Evolutionary conservation across 495 filamentous ascomycete genomes (phyloP).

Genomic region (Antarctomyces pellizariae): DNA sequence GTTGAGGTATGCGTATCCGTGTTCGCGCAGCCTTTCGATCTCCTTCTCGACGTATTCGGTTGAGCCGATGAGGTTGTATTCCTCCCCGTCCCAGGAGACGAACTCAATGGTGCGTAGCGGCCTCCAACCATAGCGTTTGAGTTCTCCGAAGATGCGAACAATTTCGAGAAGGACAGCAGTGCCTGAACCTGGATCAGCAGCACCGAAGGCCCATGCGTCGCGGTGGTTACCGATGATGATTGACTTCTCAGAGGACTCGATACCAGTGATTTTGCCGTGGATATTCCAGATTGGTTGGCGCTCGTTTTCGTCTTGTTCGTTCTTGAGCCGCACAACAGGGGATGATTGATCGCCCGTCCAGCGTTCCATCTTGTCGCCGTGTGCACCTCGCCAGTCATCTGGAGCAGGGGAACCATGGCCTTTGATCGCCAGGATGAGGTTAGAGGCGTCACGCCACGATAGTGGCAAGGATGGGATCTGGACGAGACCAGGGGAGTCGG

Average conservation of each 20-base stretch:
- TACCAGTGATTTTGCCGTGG: conserved; percentile 54
- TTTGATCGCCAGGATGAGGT: conserved; percentile 51
- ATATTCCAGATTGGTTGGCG: conserved; percentile 80
- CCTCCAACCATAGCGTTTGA: conserved; percentile 56
- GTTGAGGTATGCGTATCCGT: conserved; percentile 77
- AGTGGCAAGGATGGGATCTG: conserved; percentile 78
- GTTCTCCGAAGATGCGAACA: conserved; percentile 55
- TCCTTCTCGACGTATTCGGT: conserved; percentile 93
- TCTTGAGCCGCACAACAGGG: conserved; percentile 61
- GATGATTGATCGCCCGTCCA: conserved; percentile 64
- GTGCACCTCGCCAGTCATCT: conserved; percentile 50
- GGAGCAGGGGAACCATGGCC: conserved; percentile 51
- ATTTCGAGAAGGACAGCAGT: conserved; percentile 84
- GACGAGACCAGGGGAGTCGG: conserved; percentile 47
- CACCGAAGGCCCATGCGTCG: conserved; percentile 82
- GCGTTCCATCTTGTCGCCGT: conserved; percentile 41
- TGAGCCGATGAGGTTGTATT: conserved; percentile 84
- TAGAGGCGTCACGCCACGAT: conserved; percentile 68
- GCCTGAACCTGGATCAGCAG: conserved; percentile 63
- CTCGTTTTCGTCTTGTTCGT: conserved; percentile 65
- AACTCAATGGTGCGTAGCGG: conserved; percentile 88
- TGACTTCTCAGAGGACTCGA: conserved; percentile 62
- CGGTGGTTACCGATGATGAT: conserved; percentile 87
- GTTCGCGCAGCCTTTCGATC: conserved; percentile 43
- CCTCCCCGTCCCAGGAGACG: conserved; percentile 80